Evolutionary conservation across 306 rosid species (phyloP), one percentile per base, ranked within the genome.

Genomic region (Erythrophleum fordii): DNA sequence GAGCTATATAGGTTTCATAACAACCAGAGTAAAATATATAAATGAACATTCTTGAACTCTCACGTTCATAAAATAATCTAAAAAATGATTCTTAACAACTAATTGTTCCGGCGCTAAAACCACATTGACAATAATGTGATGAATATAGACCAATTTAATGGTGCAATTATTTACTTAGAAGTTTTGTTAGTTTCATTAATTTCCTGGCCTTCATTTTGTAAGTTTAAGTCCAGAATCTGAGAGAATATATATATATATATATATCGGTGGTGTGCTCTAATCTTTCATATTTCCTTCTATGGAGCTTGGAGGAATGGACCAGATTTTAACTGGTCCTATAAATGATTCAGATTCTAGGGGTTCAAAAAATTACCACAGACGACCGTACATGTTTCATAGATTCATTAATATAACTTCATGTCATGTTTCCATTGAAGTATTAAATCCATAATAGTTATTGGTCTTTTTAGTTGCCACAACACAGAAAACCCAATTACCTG

Each of bases 261-360:
- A n/a, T n/a, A 52, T 44, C 14, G 39, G n/a, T n/a, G 71, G 46
- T 65, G 46, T 65, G 13, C 42, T 29, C 61, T 52, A 34, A n/a
- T n/a, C 12, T n/a, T 72, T 72, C 61, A 72, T 42, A 31, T 52
- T 72, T 51, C 64, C 31, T 18, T 72, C 34, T n/a, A 35, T 35
- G 29, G 77, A 52, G 64, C 11, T n/a, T 61, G 59, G 53, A 41
- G 78, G 53, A 44, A n/a, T 76, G 79, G 82, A 76, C 80, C 79
- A 25, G 72, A 46, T 75, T 68, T 18, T 74, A 67, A 41, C n/a
- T 44, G 45, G 26, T 22, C 34, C 23, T 70, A 48, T 34, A 22
- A 12, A 9, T 61, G 60, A 45, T 55, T 64, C 70, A 48, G 60
- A 64, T 83, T 55, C 56, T 55, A 65, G 22, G 80, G 44, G 49